These are phyloP conservation scores for Mesembryanthemum crystallinum DNA, from an alignment of 148 eudicot species.

Conservation along the genomic window DNA sequence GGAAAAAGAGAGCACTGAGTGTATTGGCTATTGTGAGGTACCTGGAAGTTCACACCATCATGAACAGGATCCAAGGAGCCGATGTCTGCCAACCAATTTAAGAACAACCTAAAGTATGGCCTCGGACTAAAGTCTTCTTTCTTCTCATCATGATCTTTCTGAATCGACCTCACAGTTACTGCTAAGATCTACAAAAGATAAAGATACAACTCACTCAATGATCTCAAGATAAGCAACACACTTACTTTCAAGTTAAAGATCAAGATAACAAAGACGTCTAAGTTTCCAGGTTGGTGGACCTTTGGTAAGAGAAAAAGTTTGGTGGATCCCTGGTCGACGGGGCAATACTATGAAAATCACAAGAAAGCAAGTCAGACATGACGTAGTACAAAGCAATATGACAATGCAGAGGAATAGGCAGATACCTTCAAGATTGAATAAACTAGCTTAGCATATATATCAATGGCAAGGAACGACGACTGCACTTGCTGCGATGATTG, in stretches of 20 bases:
- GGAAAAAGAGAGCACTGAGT: not conserved
- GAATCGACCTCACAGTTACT: slow-evolving; percentile 69
- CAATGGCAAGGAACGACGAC: slow-evolving; percentile 85
- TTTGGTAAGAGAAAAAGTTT: slow-evolving; percentile 74
- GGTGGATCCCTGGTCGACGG: slow-evolving; percentile 75
- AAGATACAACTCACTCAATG: not conserved
- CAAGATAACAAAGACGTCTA: not conserved
- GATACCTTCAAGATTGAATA: slow-evolving; percentile 81
- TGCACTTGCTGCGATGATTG: slow-evolving; percentile 70
- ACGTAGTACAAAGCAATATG: not conserved
- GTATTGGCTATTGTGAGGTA: slow-evolving; percentile 22
- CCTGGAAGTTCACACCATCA: slow-evolving; percentile 90
- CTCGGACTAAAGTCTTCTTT: slow-evolving; percentile 77
- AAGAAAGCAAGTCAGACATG: slow-evolving; percentile 23
- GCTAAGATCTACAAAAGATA: slow-evolving; percentile 56
- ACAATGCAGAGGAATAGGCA: slow-evolving; percentile 1
- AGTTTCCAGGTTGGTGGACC: slow-evolving; percentile 46
- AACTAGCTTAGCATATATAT: slow-evolving; percentile 78
- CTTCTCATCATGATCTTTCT: slow-evolving; percentile 84
- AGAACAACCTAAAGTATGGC: slow-evolving; percentile 88
- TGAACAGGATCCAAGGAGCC: slow-evolving; percentile 70
- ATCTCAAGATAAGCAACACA: not conserved
- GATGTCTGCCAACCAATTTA: slow-evolving; percentile 75
- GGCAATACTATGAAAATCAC: slow-evolving; percentile 52
- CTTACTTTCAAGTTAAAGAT: not conserved